A percentile compares a stretch with the other conserved stretches of the same genome.
Evolutionary conservation across 768 basidiomycete genomes (phyloP).

Genomic region (Leccinum arenicola): DNA sequence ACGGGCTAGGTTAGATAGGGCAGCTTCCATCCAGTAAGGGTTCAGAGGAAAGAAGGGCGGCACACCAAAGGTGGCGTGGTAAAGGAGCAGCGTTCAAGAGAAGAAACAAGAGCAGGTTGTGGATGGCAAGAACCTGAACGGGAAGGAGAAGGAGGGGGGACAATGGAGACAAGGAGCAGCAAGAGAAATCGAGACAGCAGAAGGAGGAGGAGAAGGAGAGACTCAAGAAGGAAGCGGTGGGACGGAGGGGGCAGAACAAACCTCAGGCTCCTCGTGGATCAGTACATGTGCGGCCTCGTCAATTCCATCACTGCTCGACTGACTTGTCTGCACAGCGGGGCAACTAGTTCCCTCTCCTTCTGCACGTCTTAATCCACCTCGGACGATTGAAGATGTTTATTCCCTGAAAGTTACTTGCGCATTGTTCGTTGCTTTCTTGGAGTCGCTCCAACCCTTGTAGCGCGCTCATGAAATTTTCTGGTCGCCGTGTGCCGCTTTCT

Average conservation of each 20-base stretch:
- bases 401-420: constrained; percentile 9
- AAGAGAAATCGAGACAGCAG: too few relatives aligned
- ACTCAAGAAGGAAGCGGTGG: background rate
- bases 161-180: background rate
- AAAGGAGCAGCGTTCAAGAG: background rate
- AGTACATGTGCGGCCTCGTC: constrained; percentile 14
- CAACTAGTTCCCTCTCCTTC: background rate
- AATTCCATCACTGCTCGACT: background rate
- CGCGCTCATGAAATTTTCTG: constrained; percentile 36
- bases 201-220: background rate
- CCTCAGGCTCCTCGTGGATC: too few relatives aligned
- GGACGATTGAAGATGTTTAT: constrained; percentile 9
- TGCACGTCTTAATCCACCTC: background rate
- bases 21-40: too few relatives aligned
- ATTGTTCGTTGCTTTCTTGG: background rate
- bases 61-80: too few relatives aligned
- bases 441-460: constrained; percentile 33
- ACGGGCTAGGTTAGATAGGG: too few relatives aligned
- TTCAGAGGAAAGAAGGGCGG: too few relatives aligned
- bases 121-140: background rate
- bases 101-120: background rate
- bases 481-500: constrained; percentile 21
- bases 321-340: constrained; percentile 2
- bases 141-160: background rate
- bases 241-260: background rate